Evolutionary conservation across 73 alveolate genomes (phyloP), one percentile per base, ranked within the genome.

Genomic region (Symbiodinium natans): DNA sequence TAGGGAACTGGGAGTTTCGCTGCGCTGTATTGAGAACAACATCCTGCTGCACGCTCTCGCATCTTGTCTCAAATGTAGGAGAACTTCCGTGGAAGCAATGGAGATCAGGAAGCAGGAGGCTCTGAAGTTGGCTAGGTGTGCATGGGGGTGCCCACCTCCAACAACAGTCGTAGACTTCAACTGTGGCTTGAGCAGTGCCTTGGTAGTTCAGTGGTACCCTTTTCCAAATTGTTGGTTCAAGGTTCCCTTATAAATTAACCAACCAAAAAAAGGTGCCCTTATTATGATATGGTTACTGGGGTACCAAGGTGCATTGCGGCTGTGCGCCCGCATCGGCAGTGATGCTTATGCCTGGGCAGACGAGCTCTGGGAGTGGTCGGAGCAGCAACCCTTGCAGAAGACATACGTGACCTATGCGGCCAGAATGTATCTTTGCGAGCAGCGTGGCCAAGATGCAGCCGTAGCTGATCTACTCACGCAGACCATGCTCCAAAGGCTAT

Each of bases 341-440:
- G 27, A 27, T 13, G 94, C 94, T 5, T 86, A 52, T 52, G n/a
- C 68, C 21, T 86, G 94, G 94, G 94, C 84, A 86, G 94, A 86
- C 68, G 84, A 86, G 39, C 13, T 86, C 33, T 86, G 94, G 84
- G 25, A 23, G 39, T 34, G 83, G 94, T 86, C 94, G 3, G 84
- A 86, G n/a, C 21, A 21, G 40, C 94, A 86, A 40, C 83, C 83
- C 21, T 86, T 56, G 17, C 39, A 52, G 27, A 86, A 36, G 54
- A 86, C 48, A 31, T 23, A 52, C 5, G 85, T 86, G 17, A 86
- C 94, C 39, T 56, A 36, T 42, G 59, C 84, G 1, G 84, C 94
- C 84, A 86, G 94, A 27, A 17, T 56, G 38, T 38, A 6, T 86
- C 41, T 86, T 9, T 86, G 40, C 23, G 94, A 86, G 94, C 41